These are phyloP conservation scores for Yarrowia sp. DNA, from an alignment of 805 yeast genomes.

Conservation along the genomic window DNA sequence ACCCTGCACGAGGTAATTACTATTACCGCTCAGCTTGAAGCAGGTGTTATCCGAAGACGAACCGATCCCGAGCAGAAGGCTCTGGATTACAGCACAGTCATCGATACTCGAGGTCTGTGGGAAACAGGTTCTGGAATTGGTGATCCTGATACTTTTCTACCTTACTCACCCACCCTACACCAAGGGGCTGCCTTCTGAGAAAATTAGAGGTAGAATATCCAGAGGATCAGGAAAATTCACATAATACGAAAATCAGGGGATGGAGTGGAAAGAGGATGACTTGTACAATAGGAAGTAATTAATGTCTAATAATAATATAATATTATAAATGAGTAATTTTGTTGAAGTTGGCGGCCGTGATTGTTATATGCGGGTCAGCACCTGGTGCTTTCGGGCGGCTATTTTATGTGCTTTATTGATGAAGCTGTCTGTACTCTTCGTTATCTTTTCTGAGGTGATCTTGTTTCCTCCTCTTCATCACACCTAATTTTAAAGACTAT, in stretches of 20 bases:
- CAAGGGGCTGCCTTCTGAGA: constrained; percentile 7
- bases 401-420: not conserved
- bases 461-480: not conserved
- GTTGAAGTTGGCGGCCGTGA: too few species aligned
- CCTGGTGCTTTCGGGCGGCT: not conserved
- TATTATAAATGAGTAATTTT: not conserved
- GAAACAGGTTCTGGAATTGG: constrained; percentile 12
- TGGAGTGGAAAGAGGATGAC: not conserved
- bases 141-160: not conserved
- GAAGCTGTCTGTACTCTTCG: too few species aligned
- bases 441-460: not conserved
- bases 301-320: not conserved
- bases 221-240: not conserved
- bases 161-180: constrained; percentile 4
- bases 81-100: constrained; percentile 8
- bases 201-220: not conserved
- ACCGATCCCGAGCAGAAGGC: constrained; percentile 9
- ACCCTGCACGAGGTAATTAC: constrained; percentile 10
- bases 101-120: constrained; percentile 17
- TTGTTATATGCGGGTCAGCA: too few species aligned
- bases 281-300: constrained; percentile 7
- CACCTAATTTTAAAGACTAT: not conserved
- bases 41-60: not conserved
- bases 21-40: constrained; percentile 19
- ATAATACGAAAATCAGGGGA: not conserved